These are phyloP conservation scores for Peniophora sp. DNA, from an alignment of 1,284 basidiomycete species.

Conservation along the genomic window DNA sequence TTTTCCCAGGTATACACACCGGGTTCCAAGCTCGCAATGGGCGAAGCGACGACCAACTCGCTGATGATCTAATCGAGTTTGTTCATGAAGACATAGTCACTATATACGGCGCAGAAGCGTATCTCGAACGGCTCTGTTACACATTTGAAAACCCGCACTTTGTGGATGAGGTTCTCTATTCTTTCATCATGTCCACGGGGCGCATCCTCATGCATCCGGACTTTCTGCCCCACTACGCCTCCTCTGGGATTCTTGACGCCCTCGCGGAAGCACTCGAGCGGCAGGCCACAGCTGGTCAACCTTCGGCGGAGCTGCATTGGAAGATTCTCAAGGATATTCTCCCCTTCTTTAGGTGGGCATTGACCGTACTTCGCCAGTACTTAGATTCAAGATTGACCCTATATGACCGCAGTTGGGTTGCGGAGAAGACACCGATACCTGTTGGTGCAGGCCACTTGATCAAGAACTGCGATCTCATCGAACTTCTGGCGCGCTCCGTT, in stretches of 20 bases:
- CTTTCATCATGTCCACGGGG: neutral
- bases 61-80: neutral
- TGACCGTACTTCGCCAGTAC: neutral
- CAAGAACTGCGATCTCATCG: neutral
- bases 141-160: neutral
- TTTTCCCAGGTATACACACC: too few species aligned
- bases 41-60: too few species aligned
- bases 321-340: neutral
- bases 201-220: neutral
- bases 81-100: neutral
- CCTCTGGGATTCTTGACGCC: neutral
- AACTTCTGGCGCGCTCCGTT: neutral
- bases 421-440: neutral
- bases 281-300: neutral
- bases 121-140: neutral
- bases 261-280: neutral
- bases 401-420: neutral
- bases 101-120: neutral
- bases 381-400: neutral
- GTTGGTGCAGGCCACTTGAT: neutral
- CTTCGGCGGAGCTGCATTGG: neutral
- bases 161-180: neutral
- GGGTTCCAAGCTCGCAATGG: too few species aligned
- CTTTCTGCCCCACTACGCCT: neutral
- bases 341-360: neutral